Evolutionary conservation across 768 basidiomycete species (phyloP), one percentile per base, ranked within the genome.

Genomic region (Russula emetica): DNA sequence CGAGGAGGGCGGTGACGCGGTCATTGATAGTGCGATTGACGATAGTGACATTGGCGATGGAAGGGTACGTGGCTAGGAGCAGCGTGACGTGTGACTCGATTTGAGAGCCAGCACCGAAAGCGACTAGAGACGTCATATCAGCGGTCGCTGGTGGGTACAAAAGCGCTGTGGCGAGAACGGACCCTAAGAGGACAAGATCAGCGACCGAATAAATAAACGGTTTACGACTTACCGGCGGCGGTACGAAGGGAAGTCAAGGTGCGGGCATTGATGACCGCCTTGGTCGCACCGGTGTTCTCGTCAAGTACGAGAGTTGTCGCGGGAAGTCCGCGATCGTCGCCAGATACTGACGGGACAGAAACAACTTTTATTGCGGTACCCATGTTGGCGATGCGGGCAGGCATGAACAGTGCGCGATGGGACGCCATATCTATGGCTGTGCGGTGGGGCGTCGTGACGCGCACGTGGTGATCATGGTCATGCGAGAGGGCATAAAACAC

Each of bases 281-380:
- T 86, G n/a, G 86, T 80, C 0, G 76, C 75, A 1, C 93, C 93
- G 0, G 82, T 85, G 2, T 64, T 69, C 66, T 92, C 88, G 70
- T 94, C 85, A 11, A 96, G 69, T 2, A 94, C 80, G 47, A 93
- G 72, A 0, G 90, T 95, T 0, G 85, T 86, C 0, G 81, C 92
- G 7, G 92, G 89, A 22, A 96, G 71, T 0, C 94, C 93, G 72
- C 22, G 69, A 10, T 67, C 70, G 51, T 80, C 80, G 2, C 70
- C 77, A 1, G 73, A 59, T 1, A 67, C 67, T 3, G 74, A 76
- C 0, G 93, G 93, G 1, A 93, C 79, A 32, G 85, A 87, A 3
- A 92, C 93, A n/a, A 92, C 81, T 74, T 97, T 95, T 64, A 92
- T 78, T 3, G 87, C 76, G 1, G 88, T 87, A 2, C 85, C 85